Evolutionary conservation across 129 eudicot species (phyloP), one percentile per base, ranked within the genome.

Genomic region (Centella asiatica): DNA sequence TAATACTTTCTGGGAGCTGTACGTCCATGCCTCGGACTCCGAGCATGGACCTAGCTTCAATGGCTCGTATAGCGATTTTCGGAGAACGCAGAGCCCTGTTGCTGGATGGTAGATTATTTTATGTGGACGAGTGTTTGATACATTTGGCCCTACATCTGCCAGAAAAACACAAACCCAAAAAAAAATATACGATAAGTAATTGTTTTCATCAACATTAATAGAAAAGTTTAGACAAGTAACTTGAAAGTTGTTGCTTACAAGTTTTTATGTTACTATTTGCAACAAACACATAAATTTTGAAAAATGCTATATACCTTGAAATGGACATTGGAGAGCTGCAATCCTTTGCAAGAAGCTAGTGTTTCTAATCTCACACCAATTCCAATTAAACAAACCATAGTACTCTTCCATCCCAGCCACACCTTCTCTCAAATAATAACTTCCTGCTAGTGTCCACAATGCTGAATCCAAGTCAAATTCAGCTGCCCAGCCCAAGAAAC

Each of bases 391-490:
- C 63, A 79, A 25, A 26, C 97, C 97, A 81, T 93, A 93, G 56
- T 62, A 67, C 75, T 93, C 99, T 51, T 82, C 82, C 61, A 65
- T 15, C n/a, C 95, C 96, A 67, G 76, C 64, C 0, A 80, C 81
- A 47, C 99, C 99, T 78, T 93, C 77, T 62, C 95, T 82, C 22
- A 76, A 72, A 57, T 87, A 87, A 26, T 93, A 87, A 72, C 95
- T 93, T 20, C 99, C 99, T 37, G 58, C 79, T 25, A 93, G 77
- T 44, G 95, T 78, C 99, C 96, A 93, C 26, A 79, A 39, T 15
- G 99, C 96, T 88, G 95, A 87, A 58, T 93, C 99, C 64, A 87
- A 74, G 64, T 93, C 99, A 68, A 70, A 44, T 49, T 86, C 86
- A 62, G 94, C 89, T 22, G 86, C 89, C 87, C 83, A 77, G 6